These are phyloP conservation scores for Coemansia sp. DNA, from an alignment of 192 early-diverging fungal species.

Conservation along the genomic window DNA sequence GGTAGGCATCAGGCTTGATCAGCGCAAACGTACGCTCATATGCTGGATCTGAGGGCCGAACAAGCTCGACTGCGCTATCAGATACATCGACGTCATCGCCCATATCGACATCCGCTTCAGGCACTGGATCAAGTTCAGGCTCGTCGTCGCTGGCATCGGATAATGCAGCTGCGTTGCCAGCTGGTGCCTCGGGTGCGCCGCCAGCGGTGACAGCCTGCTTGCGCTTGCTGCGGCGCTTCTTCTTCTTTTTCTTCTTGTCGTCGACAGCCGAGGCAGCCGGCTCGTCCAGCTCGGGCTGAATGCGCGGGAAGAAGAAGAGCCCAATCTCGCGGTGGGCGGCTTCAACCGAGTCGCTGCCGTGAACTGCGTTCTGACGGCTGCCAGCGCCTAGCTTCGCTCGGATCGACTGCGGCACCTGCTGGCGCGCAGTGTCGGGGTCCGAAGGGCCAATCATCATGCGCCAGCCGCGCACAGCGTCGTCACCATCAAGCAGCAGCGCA, in stretches of 20 bases:
- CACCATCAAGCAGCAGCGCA: slow-evolving; percentile 52
- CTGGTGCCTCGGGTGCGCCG: background rate
- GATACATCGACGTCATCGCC: background rate
- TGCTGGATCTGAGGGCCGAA: slow-evolving; percentile 18
- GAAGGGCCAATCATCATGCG: slow-evolving; percentile 58
- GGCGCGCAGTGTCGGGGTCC: slow-evolving; percentile 33
- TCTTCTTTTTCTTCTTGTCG: slow-evolving; percentile 43
- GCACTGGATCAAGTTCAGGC: slow-evolving; percentile 1
- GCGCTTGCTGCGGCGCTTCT: slow-evolving; percentile 45
- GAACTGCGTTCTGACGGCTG: slow-evolving; percentile 56
- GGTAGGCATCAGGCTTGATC: slow-evolving; percentile 49
- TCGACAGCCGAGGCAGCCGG: background rate
- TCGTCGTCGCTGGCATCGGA: slow-evolving; percentile 40
- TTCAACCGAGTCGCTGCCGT: slow-evolving; percentile 58
- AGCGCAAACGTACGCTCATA: slow-evolving; percentile 51
- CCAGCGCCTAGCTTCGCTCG: slow-evolving; percentile 54
- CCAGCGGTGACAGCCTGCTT: slow-evolving; percentile 30
- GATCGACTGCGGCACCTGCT: slow-evolving; percentile 44
- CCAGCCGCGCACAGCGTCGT: slow-evolving; percentile 56
- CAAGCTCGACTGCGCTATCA: slow-evolving; percentile 22
- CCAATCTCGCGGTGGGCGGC: slow-evolving; percentile 45
- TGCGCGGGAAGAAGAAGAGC: slow-evolving; percentile 50
- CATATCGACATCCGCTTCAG: background rate
- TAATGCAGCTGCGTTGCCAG: slow-evolving; percentile 3
- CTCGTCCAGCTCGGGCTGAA: slow-evolving; percentile 19